phyloP scores from a whole-genome alignment of 2,329 filamentous ascomycete species.

The Xylariaceae sp. region DNA sequence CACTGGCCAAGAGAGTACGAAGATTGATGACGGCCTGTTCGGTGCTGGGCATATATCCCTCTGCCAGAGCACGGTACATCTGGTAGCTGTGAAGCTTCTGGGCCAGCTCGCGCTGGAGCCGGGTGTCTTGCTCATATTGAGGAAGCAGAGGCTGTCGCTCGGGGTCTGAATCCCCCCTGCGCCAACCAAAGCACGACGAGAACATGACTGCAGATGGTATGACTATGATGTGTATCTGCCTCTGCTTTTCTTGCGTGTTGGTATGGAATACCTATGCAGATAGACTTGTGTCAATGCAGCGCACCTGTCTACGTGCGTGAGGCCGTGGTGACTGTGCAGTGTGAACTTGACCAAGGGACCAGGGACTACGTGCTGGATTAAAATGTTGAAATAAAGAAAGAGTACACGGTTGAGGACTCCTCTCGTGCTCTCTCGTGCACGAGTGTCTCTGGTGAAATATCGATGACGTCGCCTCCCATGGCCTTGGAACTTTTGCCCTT shows the following conservation, averaged over 20 bases:
- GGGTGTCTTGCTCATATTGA: constrained; percentile 76
- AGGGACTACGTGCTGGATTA: background rate
- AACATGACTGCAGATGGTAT: constrained; percentile 33
- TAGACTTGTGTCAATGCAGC: background rate
- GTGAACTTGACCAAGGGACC: no score
- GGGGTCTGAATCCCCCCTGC: constrained; percentile 43
- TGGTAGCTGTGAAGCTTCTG: constrained; percentile 92
- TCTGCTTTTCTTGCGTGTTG: no score
- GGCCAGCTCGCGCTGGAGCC: constrained; percentile 69
- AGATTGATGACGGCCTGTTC: constrained; percentile 77
- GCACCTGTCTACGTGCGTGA: background rate
- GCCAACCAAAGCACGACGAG: constrained; percentile 61
- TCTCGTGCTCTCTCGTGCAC: no score
- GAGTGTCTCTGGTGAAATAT: background rate
- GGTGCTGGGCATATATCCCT: constrained; percentile 89
- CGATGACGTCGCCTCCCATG: constrained; percentile 3
- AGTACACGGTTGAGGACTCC: no score
- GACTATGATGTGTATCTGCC: no score
- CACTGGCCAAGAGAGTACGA: constrained; percentile 69
- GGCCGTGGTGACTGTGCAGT: no score
- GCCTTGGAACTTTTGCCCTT: background rate
- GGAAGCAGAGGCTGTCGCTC: constrained; percentile 77
- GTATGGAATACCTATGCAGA: background rate
- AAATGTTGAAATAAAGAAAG: background rate
- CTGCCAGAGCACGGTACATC: constrained; percentile 74